These are phyloP conservation scores for Mucor racemosus DNA, from an alignment of 371 early-diverging fungal species.

Conservation along the genomic window DNA sequence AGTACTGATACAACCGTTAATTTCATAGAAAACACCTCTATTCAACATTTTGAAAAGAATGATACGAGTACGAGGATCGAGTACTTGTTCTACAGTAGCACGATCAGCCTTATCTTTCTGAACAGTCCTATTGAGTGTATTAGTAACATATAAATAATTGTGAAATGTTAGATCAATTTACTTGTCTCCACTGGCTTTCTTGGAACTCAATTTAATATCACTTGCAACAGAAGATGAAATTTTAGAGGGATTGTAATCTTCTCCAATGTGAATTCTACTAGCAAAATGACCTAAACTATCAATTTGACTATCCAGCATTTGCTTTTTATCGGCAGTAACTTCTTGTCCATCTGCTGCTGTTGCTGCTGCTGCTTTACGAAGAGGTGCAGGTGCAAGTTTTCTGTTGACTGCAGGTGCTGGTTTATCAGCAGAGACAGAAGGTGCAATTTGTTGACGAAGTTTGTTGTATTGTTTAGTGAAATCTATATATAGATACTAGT, in stretches of 20 bases:
- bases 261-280: slow-evolving; percentile 68
- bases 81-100: slow-evolving; percentile 97
- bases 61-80: slow-evolving; percentile 97
- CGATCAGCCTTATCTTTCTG: slow-evolving; percentile 94
- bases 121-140: slow-evolving; percentile 38
- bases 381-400: slow-evolving; percentile 25
- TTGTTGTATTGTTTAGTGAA: slow-evolving; percentile 95
- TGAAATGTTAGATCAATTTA: no score
- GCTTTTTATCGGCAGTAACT: slow-evolving; percentile 34
- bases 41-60: slow-evolving; percentile 97
- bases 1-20: slow-evolving; percentile 97
- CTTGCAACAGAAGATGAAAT: slow-evolving; percentile 55
- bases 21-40: slow-evolving; percentile 86
- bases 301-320: slow-evolving; percentile 56
- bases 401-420: slow-evolving; percentile 52
- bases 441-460: slow-evolving; percentile 66
- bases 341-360: slow-evolving; percentile 3
- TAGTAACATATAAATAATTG: no score
- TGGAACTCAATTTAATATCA: slow-evolving; percentile 71
- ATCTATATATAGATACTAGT: slow-evolving; percentile 50
- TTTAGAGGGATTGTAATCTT: slow-evolving; percentile 47
- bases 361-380: slow-evolving; percentile 22
- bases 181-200: slow-evolving; percentile 83
- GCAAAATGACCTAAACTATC: slow-evolving; percentile 64
- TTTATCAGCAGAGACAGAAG: slow-evolving; percentile 31